phyloP scores from a whole-genome alignment of 805 yeast species.

The Barnettozyma sucrosica region DNA sequence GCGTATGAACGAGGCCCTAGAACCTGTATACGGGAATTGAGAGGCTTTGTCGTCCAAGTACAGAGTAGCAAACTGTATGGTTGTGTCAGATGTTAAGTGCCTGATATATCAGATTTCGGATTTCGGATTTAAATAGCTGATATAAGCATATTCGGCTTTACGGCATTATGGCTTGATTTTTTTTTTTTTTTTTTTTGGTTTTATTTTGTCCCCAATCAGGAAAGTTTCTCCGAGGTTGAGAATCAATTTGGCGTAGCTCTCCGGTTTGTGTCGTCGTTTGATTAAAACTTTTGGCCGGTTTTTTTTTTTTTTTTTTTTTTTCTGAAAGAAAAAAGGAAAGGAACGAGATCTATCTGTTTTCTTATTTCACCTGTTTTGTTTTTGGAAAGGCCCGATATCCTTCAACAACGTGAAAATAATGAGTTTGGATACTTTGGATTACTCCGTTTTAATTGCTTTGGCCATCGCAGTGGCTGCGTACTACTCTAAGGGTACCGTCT shows the following conservation, averaged over 20 bases:
- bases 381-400: not conserved
- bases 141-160: too few relatives aligned
- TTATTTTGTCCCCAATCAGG: not conserved
- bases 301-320: too few relatives aligned
- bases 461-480: slow-evolving; percentile 62
- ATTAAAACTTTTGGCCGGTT: too few relatives aligned
- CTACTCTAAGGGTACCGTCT: slow-evolving; percentile 55
- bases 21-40: slow-evolving; percentile 14
- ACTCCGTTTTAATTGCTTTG: slow-evolving; percentile 59
- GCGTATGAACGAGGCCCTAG: slow-evolving; percentile 13
- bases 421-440: slow-evolving; percentile 69
- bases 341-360: not conserved
- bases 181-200: too few relatives aligned
- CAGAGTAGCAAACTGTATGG: too few relatives aligned
- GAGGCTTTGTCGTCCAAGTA: too few relatives aligned
- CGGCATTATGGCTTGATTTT: too few relatives aligned
- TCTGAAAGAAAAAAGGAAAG: not conserved
- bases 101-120: too few relatives aligned
- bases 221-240: not conserved
- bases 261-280: not conserved
- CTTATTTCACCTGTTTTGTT: not conserved
- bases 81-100: too few relatives aligned
- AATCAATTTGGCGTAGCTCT: not conserved
- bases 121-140: too few relatives aligned
- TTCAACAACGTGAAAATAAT: slow-evolving; percentile 14